Evolutionary conservation across 768 basidiomycete genomes (phyloP).

Genomic region (Trametes cubensis): DNA sequence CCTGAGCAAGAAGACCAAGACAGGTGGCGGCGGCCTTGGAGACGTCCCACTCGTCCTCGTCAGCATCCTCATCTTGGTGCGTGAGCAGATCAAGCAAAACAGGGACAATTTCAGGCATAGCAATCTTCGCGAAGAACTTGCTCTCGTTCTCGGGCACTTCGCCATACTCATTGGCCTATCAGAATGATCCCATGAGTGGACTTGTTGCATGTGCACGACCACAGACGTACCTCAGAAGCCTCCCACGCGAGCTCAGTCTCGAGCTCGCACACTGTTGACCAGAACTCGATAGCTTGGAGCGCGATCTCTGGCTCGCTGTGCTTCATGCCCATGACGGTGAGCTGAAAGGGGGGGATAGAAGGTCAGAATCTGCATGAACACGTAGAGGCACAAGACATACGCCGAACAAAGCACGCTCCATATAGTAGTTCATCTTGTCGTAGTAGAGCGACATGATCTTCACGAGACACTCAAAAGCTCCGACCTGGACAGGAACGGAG

Average conservation of each 20-base stretch:
- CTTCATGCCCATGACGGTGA: conserved; percentile 98
- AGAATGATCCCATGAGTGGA: neutral
- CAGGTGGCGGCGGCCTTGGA: conserved; percentile 97
- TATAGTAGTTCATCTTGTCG: conserved; percentile 98
- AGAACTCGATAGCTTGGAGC: conserved; percentile 97
- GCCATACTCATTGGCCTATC: conserved; percentile 85
- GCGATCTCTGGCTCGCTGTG: conserved; percentile 89
- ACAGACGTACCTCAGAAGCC: conserved; percentile 74
- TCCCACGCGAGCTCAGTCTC: conserved; percentile 92
- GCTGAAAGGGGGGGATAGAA: conserved; percentile 43
- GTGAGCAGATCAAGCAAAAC: conserved; percentile 88
- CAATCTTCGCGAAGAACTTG: conserved; percentile 91
- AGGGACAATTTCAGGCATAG: conserved; percentile 92
- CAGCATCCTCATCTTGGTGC: conserved; percentile 94
- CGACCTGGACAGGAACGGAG: conserved; percentile 84
- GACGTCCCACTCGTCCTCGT: conserved; percentile 98
- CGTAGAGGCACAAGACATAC: conserved; percentile 49
- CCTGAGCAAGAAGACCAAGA: conserved; percentile 83
- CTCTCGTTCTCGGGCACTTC: conserved; percentile 86
- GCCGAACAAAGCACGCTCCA: conserved; percentile 98
- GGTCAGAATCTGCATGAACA: conserved; percentile 21
- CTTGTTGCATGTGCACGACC: neutral
- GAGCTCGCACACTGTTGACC: conserved; percentile 98
- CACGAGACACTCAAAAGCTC: conserved; percentile 93
- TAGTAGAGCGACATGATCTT: conserved; percentile 98